phyloP scores from a whole-genome alignment of 768 basidiomycete genomes.

The Pulveroboletus sp. region DNA sequence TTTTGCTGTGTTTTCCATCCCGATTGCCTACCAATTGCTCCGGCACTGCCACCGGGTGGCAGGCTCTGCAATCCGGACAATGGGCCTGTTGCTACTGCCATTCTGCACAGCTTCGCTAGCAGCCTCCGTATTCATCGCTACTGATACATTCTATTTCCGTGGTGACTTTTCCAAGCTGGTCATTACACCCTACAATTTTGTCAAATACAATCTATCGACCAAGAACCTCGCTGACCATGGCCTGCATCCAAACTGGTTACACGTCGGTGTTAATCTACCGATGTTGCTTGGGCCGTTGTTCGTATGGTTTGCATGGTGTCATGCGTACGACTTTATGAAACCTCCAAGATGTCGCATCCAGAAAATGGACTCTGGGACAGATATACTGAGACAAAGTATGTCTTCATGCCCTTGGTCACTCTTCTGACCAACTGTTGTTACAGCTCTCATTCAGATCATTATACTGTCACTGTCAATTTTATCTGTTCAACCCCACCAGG shows the following conservation, averaged over 20 bases:
- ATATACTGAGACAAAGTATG: slow-evolving; percentile 19
- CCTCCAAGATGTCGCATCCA: background rate
- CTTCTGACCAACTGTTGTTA: slow-evolving; percentile 1
- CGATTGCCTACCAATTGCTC: slow-evolving; percentile 27
- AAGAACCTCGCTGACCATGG: slow-evolving; percentile 37
- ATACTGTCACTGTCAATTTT: slow-evolving; percentile 26
- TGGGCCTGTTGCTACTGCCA: slow-evolving; percentile 16
- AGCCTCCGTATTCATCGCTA: slow-evolving; percentile 17
- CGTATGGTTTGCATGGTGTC: slow-evolving; percentile 19
- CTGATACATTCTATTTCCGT: slow-evolving; percentile 34
- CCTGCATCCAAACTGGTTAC: slow-evolving; percentile 38
- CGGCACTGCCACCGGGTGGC: slow-evolving; percentile 6
- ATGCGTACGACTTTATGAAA: slow-evolving; percentile 4
- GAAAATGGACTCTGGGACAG: slow-evolving; percentile 8
- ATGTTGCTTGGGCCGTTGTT: slow-evolving; percentile 36
- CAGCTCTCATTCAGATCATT: slow-evolving; percentile 30
- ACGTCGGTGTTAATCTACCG: slow-evolving; percentile 36
- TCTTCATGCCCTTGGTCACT: background rate
- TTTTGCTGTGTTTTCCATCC: slow-evolving; percentile 31
- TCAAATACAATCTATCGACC: slow-evolving; percentile 34
- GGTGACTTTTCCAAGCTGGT: slow-evolving; percentile 17
- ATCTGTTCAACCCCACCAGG: slow-evolving; percentile 37
- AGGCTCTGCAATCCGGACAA: slow-evolving; percentile 6
- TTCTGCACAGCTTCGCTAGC: slow-evolving; percentile 17
- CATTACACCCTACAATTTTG: slow-evolving; percentile 36